phyloP scores from a whole-genome alignment of 2,329 filamentous ascomycete species.

The Calycina marina region DNA sequence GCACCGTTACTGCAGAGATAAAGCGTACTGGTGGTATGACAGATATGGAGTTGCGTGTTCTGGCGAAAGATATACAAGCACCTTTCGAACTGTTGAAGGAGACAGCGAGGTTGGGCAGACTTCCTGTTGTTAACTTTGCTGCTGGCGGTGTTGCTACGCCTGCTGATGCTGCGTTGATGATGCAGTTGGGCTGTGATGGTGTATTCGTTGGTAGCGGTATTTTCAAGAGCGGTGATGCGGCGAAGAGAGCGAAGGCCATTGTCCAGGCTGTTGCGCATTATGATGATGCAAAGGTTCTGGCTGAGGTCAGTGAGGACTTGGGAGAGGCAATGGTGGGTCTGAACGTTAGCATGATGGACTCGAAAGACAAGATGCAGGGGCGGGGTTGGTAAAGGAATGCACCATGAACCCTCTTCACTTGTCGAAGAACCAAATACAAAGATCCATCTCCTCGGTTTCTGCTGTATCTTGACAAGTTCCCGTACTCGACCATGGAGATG shows the following conservation, averaged over 20 bases:
- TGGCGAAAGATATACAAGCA: conserved; percentile 69
- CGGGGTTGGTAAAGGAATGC: conserved; percentile 58
- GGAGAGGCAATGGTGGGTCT: conserved; percentile 99
- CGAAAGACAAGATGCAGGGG: conserved; percentile 68
- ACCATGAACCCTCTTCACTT: too few species aligned
- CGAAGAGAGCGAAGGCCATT: conserved; percentile 83
- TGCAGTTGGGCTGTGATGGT: conserved; percentile 96
- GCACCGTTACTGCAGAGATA: conserved; percentile 75
- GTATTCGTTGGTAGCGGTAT: conserved; percentile 96
- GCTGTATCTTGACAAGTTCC: too few species aligned
- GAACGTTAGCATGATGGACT: conserved; percentile 65
- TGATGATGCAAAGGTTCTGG: conserved; percentile 70
- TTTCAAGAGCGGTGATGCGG: conserved; percentile 90
- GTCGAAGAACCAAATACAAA: too few species aligned
- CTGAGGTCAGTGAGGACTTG: conserved; percentile 73
- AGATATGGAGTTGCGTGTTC: conserved; percentile 60
- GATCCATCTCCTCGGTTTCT: too few species aligned
- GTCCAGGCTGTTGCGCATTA: conserved; percentile 89
- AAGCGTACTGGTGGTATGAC: conserved; percentile 48
- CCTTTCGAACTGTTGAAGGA: conserved; percentile 70
- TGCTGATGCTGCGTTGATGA: conserved; percentile 93
- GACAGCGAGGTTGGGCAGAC: conserved; percentile 70
- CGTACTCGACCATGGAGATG: too few species aligned
- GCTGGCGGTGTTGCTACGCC: conserved; percentile 99
- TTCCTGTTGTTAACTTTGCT: conserved; percentile 96